phyloP scores from a whole-genome alignment of 192 early-diverging fungal species.

The Nowakowskiella sp. region DNA sequence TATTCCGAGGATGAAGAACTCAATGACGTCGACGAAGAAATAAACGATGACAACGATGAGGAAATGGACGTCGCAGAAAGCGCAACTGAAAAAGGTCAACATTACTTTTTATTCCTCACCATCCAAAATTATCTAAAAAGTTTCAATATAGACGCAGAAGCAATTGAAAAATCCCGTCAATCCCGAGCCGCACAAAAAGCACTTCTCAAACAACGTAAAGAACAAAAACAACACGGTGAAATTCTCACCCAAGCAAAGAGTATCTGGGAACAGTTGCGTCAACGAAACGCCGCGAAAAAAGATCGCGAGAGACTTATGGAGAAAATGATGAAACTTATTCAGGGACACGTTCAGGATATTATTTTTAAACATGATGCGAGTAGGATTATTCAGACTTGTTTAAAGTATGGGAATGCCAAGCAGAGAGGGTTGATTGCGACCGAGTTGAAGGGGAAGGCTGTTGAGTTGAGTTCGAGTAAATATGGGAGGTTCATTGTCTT shows the following conservation, averaged over 20 bases:
- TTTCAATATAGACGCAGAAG: too few relatives aligned
- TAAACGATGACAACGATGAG: too few relatives aligned
- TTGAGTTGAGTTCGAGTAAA: constrained; percentile 63
- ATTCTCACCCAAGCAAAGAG: constrained; percentile 66
- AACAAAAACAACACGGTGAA: constrained; percentile 56
- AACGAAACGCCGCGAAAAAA: constrained; percentile 54
- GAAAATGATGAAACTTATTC: constrained; percentile 72
- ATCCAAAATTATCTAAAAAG: too few relatives aligned
- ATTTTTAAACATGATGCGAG: constrained; percentile 95
- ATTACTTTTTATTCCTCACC: too few relatives aligned
- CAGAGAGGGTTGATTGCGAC: constrained; percentile 72
- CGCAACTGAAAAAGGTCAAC: too few relatives aligned
- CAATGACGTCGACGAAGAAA: too few relatives aligned
- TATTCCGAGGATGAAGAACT: too few relatives aligned
- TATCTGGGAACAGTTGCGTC: constrained; percentile 80
- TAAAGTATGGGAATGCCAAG: constrained; percentile 77
- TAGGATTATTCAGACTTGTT: constrained; percentile 79
- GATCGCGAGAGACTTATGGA: constrained; percentile 61
- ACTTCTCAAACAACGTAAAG: constrained; percentile 47
- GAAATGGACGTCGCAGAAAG: too few relatives aligned
- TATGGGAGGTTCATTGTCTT: constrained; percentile 86
- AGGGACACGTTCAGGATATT: constrained; percentile 74
- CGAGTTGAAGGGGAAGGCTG: constrained; percentile 71
- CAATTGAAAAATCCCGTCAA: neutral
- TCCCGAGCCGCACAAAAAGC: constrained; percentile 21